These are phyloP conservation scores for Arthrobotrys sphaeroides DNA, from an alignment of 2,329 filamentous ascomycete genomes.

Conservation along the genomic window DNA sequence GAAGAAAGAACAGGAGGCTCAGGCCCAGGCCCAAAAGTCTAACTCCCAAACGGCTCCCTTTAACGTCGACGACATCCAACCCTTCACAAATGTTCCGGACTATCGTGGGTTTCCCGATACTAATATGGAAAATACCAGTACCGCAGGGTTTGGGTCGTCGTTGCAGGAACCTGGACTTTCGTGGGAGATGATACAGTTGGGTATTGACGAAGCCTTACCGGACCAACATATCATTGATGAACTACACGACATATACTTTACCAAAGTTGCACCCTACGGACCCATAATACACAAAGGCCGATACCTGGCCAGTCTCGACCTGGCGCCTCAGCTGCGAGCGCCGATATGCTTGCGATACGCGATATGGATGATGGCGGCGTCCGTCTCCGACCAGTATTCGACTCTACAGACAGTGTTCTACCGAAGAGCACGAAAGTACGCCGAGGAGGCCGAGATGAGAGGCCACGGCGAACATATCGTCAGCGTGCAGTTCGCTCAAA, in stretches of 20 bases:
- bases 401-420: slow-evolving; percentile 89
- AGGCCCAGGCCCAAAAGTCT: slow-evolving; percentile 8
- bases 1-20: slow-evolving; percentile 11
- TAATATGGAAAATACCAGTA: slow-evolving; percentile 68
- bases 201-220: slow-evolving; percentile 82
- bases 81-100: slow-evolving; percentile 28
- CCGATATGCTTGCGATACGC: slow-evolving; percentile 90
- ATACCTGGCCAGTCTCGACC: slow-evolving; percentile 86
- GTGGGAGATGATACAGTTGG: slow-evolving; percentile 87
- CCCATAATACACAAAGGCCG: slow-evolving; percentile 90
- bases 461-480: slow-evolving; percentile 91
- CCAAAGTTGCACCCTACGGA: slow-evolving; percentile 84
- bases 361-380: slow-evolving; percentile 94
- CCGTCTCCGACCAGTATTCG: slow-evolving; percentile 81
- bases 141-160: slow-evolving; percentile 66
- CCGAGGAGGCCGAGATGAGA: slow-evolving; percentile 88
- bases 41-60: slow-evolving; percentile 56
- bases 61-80: slow-evolving; percentile 26
- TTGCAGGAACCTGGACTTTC: slow-evolving; percentile 70
- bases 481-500: slow-evolving; percentile 84
- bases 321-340: slow-evolving; percentile 85
- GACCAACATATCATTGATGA: slow-evolving; percentile 84
- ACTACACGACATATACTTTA: slow-evolving; percentile 85
- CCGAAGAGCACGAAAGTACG: slow-evolving; percentile 84
- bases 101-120: slow-evolving; percentile 54